Conservation (phyloP, 345 rosid genomes). For the Turnera subulata region DNA sequence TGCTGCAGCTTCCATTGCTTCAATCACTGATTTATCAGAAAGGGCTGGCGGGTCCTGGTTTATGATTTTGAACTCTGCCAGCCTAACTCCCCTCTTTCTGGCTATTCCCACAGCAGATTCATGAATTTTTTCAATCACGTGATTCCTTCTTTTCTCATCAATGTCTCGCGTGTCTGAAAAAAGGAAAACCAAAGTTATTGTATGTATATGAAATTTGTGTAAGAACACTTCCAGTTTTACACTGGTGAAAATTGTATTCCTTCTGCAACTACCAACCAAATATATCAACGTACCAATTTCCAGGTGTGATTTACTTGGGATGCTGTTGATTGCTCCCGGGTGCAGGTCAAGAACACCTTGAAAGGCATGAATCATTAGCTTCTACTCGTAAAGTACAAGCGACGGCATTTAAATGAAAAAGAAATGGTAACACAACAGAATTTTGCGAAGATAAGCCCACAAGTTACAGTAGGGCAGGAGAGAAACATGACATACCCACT, state of each 20-base stretch:
- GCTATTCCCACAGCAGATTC: constrained; percentile 69
- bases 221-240: background rate
- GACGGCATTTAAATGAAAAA: background rate
- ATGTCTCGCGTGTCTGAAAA: constrained; percentile 77
- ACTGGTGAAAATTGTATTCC: background rate
- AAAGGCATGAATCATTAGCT: constrained; percentile 4
- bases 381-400: constrained; percentile 6
- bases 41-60: constrained; percentile 96
- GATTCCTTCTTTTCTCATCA: constrained; percentile 74
- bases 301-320: constrained; percentile 88
- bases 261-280: too few species aligned
- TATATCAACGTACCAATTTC: constrained; percentile 58
- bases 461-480: background rate
- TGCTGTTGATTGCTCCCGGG: constrained; percentile 97
- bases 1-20: constrained; percentile 65
- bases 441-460: too few species aligned
- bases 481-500: constrained; percentile 50
- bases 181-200: background rate
- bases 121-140: constrained; percentile 65
- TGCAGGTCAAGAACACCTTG: constrained; percentile 80
- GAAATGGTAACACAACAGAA: background rate
- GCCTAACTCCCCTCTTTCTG: constrained; percentile 49
- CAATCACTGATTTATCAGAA: constrained; percentile 56
- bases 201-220: background rate
- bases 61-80: constrained; percentile 73